Base-by-base conservation (phyloP, 1,139 yeast species). In the Nakaseomyces uthaithaninus region DNA sequence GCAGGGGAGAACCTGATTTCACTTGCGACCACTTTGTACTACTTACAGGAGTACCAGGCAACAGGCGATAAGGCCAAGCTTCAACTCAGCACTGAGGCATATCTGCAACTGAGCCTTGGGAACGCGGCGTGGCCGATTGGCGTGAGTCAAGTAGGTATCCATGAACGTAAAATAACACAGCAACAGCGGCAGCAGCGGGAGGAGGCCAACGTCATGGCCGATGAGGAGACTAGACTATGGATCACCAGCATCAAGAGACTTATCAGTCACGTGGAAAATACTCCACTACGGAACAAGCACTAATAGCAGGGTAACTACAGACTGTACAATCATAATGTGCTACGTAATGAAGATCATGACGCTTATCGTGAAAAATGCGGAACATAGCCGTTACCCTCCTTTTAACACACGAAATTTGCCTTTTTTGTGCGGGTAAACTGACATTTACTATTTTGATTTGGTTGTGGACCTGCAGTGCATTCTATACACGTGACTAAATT, bases 51-150 rank as follows among this genome's bases (percentile, higher is more conserved):
- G 9, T 38, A 42, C 12, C 56, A 63, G 14, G 69, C 80, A 27
- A 78, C 60, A 51, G 62, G 65, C 28, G 66, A 66, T 40, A 20
- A n/a, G 11, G 25, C 25, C 11, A 6, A 19, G 17, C 9, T 31
- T 24, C 35, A 31, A 25, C 24, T 24, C 25, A 89, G 94, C 3
- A 74, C 75, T 45, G 85, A 82, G 51, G 69, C 79, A 27, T 86
- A 86, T 56, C 67, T 84, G 69, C 74, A 80, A 48, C 64, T 86
- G 47, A 80, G 93, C 54, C 79, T 86, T 25, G 95, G 95, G 1
- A 84, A 84, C 50, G 86, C 83, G 1, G 91, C 94, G 2, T 86
- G 95, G 94, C 95, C 95, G 2, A 82, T 86, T 47, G 95, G 95
- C 27, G 84, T 86, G 9, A 68, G 77, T 10, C 75, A 76, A 41